These are phyloP conservation scores for Nigrospora sphaerica DNA, from an alignment of 2,329 filamentous ascomycete species.

Conservation along the genomic window DNA sequence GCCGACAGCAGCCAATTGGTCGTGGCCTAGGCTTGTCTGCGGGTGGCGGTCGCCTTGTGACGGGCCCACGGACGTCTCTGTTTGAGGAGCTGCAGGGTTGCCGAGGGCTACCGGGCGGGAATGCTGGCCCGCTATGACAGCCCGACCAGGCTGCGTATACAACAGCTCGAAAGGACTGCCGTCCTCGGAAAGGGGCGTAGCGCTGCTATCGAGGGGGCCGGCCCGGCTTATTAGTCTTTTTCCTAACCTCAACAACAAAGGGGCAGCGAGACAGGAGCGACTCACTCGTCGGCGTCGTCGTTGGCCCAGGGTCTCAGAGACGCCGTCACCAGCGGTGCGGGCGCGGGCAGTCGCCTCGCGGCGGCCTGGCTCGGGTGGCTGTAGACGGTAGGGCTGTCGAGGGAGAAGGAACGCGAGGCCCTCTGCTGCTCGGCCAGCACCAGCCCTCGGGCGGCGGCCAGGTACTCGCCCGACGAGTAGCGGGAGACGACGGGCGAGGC, in stretches of 20 bases:
- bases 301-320: not conserved
- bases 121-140: constrained; percentile 16
- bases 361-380: constrained; percentile 10
- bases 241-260: no score
- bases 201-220: no score
- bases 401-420: constrained; percentile 46
- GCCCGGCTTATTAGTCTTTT: no score
- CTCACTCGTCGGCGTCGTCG: no score
- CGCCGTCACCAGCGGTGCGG: constrained; percentile 26
- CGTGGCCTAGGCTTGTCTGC: constrained; percentile 32
- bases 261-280: no score
- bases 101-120: constrained; percentile 17
- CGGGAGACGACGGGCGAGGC: constrained; percentile 44
- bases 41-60: constrained; percentile 37
- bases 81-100: constrained; percentile 37
- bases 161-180: not conserved
- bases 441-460: constrained; percentile 29
- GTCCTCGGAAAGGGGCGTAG: no score
- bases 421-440: constrained; percentile 44
- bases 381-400: constrained; percentile 58
- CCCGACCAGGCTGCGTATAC: constrained; percentile 12
- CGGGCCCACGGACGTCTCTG: constrained; percentile 31
- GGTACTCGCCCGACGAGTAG: constrained; percentile 35
- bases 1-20: constrained; percentile 20
- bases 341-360: no score